Evolutionary conservation across 371 early-diverging fungal genomes (phyloP), one percentile per base, ranked within the genome.

Genomic region (Gilbertella persicaria): DNA sequence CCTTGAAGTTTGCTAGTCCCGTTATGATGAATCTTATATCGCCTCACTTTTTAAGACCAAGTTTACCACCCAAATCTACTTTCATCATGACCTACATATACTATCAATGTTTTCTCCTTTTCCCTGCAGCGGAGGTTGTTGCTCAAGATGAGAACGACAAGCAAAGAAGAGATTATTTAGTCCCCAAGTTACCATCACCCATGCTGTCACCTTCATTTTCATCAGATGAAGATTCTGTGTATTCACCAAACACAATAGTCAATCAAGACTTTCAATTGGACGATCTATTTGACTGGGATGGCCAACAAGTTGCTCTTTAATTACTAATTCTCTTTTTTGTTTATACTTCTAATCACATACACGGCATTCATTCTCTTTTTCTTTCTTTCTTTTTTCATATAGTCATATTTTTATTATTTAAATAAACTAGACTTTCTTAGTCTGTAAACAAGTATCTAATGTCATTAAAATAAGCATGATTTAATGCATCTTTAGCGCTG

Each of bases 391-490:
- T 19, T 36, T 53, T 30, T 33, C 26, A 43, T 43, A 45, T 37
- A 45, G 9, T 46, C 37, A 30, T 23, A 28, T 40, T 40, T 35
- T 51, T 33, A 20, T 36, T 37, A 48, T 24, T 21, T 35, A 37
- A 33, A 33, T 12, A 33, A 2, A 12, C 33, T 33, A 12, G 4
- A 6, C 13, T 39, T 40, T 17, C 30, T 50, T 45, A 50, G 23
- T 50, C 57, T 26, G 35, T 43, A 44, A 56, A 50, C 29, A 44
- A 44, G 24, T 56, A 50, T 49, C 50, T 49, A 39, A 56, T 44
- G 23, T 93, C 92, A 39, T 84, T 80, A 66, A 95, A 95, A 55
- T 92, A 94, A 64, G 82, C 70, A 72, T 92, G 95, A 19, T 70
- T 71, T 40, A 96, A 62, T 7, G 95, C 94, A 49, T 89, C 87